Percentiles rank a stretch among this genome's conserved stretches.
Evolutionary conservation across 352 stramenopile genomes (phyloP).

Genomic region (Globisporangium alternatum): DNA sequence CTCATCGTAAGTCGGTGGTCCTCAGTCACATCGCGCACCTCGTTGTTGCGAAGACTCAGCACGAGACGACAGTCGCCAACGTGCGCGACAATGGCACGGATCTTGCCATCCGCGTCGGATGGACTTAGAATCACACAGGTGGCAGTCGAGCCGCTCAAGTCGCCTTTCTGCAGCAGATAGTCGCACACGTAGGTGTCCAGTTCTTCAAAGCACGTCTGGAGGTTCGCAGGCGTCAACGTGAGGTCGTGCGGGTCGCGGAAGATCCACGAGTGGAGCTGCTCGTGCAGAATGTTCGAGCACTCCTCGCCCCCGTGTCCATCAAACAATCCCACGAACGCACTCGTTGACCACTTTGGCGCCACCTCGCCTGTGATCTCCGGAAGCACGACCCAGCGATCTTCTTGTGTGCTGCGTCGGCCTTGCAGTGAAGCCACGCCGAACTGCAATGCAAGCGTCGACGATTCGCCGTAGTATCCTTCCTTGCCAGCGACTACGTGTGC

Average conservation of each 20-base stretch:
- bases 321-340: constrained; percentile 73
- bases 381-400: constrained; percentile 69
- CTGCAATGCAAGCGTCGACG: constrained; percentile 26
- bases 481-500: constrained; percentile 14
- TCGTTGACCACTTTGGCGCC: constrained; percentile 18
- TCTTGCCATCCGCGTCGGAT: constrained; percentile 1
- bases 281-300: constrained; percentile 66
- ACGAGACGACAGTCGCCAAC: constrained; percentile 79
- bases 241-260: constrained; percentile 34
- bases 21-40: constrained; percentile 42
- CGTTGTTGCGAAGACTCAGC: constrained; percentile 38
- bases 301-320: constrained; percentile 82
- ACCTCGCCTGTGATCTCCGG: constrained; percentile 25
- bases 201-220: constrained; percentile 54
- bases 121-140: constrained; percentile 54
- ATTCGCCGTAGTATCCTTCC: constrained; percentile 42
- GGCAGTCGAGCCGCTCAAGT: constrained; percentile 78
- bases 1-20: constrained; percentile 64
- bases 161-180: constrained; percentile 63
- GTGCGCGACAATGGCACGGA: constrained; percentile 46
- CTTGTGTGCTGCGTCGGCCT: constrained; percentile 65
- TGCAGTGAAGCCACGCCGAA: constrained; percentile 57
- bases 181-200: constrained; percentile 72
- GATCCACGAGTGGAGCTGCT: constrained; percentile 72
- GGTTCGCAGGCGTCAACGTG: constrained; percentile 19